Evolutionary conservation across 2,329 filamentous ascomycete species (phyloP).

Genomic region (Fusarium setosum): DNA sequence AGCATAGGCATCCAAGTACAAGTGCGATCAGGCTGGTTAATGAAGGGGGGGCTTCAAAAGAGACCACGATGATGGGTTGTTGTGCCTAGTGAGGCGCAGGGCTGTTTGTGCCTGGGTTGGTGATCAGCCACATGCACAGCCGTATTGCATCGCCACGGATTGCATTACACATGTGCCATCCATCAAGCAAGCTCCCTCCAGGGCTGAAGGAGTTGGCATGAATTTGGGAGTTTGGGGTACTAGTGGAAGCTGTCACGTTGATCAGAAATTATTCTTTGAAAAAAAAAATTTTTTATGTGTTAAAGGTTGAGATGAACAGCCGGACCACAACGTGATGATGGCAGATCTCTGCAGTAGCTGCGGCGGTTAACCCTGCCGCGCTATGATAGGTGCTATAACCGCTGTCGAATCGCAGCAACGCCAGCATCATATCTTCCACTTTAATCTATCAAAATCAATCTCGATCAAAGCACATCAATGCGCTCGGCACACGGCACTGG

Average conservation of each 20-base stretch:
- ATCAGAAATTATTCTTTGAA: neutral
- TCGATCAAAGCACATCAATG: slow-evolving; percentile 8
- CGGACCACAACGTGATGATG: neutral
- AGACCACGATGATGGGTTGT: too few species aligned
- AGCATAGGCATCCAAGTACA: too few species aligned
- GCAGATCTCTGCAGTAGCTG: neutral
- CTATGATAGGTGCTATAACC: neutral
- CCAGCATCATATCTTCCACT: neutral
- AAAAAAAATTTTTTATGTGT: too few species aligned
- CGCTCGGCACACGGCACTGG: slow-evolving; percentile 13
- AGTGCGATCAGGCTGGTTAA: too few species aligned
- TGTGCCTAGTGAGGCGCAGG: slow-evolving; percentile 18
- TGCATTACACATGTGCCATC: slow-evolving; percentile 16
- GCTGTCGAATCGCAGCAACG: neutral
- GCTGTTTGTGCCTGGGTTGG: slow-evolving; percentile 9
- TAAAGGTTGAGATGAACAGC: too few species aligned
- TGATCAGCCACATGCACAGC: slow-evolving; percentile 28
- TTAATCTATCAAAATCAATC: neutral
- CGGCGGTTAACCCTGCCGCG: neutral
- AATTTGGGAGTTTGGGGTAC: too few species aligned
- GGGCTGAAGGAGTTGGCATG: neutral
- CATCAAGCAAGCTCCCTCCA: slow-evolving; percentile 1
- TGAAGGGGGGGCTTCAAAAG: too few species aligned
- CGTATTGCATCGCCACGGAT: neutral
- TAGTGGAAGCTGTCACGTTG: neutral